A percentile compares a stretch with the other conserved stretches of the same genome.
Evolutionary conservation across 2,329 filamentous ascomycete species (phyloP).

Genomic region (Plectosphaerella plurivora): DNA sequence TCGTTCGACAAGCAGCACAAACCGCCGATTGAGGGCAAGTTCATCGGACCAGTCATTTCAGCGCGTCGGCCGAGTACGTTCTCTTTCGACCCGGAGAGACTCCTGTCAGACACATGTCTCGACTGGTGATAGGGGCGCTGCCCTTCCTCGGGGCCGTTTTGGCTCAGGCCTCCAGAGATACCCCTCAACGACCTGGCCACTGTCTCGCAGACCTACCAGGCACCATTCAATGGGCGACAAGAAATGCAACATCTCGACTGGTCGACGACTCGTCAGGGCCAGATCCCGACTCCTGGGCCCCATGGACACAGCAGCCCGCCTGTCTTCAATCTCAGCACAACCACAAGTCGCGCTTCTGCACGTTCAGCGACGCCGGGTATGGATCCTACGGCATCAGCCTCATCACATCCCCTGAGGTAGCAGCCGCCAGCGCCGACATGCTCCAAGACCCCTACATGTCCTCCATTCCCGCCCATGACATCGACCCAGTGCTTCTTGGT

Average conservation of each 20-base stretch:
- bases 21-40: too few relatives aligned
- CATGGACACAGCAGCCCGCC: constrained; percentile 20
- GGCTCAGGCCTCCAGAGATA: too few relatives aligned
- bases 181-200: not conserved
- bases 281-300: constrained; percentile 11
- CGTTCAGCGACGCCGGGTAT: constrained; percentile 20
- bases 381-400: constrained; percentile 25
- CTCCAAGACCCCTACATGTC: constrained; percentile 20
- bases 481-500: constrained; percentile 2
- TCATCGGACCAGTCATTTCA: too few relatives aligned
- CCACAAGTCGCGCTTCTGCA: constrained; percentile 16
- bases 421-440: constrained; percentile 20
- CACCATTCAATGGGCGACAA: not conserved
- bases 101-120: too few relatives aligned
- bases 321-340: constrained; percentile 12
- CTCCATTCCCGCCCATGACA: not conserved
- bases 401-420: constrained; percentile 26
- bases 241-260: not conserved
- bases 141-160: too few relatives aligned
- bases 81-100: too few relatives aligned
- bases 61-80: too few relatives aligned
- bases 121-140: too few relatives aligned
- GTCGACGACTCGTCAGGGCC: not conserved
- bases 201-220: not conserved
- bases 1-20: too few relatives aligned